A percentile compares a stretch with the other conserved stretches of the same genome.
These are phyloP conservation scores for Penicillium decumbens DNA, from an alignment of 2,329 filamentous ascomycete genomes.

Conservation along the genomic window DNA sequence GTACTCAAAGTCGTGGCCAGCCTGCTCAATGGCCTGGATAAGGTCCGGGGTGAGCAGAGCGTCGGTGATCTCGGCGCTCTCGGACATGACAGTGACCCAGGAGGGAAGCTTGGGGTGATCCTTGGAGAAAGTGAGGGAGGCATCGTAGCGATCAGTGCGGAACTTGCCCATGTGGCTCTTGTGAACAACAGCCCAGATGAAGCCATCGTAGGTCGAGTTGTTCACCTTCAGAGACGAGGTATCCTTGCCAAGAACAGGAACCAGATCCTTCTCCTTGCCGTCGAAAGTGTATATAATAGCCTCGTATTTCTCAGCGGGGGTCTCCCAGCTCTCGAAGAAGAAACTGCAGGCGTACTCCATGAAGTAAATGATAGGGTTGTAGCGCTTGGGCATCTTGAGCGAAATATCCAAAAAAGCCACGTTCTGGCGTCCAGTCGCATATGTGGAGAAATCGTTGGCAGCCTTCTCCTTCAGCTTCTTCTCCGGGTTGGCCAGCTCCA, in stretches of 20 bases:
- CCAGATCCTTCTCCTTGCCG: slow-evolving; percentile 75
- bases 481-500: slow-evolving; percentile 49
- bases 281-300: slow-evolving; percentile 83
- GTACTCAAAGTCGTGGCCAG: slow-evolving; percentile 78
- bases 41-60: slow-evolving; percentile 82
- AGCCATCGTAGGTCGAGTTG: slow-evolving; percentile 71
- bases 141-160: slow-evolving; percentile 88
- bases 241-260: slow-evolving; percentile 61
- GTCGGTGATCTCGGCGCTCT: slow-evolving; percentile 92
- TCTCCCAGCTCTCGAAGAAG: slow-evolving; percentile 70
- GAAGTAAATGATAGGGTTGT: slow-evolving; percentile 68
- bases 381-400: slow-evolving; percentile 75
- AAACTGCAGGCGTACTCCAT: slow-evolving; percentile 67
- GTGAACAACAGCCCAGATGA: slow-evolving; percentile 93
- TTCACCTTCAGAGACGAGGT: slow-evolving; percentile 52
- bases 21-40: slow-evolving; percentile 69
- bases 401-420: slow-evolving; percentile 85
- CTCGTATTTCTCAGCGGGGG: slow-evolving; percentile 68
- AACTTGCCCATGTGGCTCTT: slow-evolving; percentile 89
- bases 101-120: slow-evolving; percentile 82
- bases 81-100: slow-evolving; percentile 93
- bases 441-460: slow-evolving; percentile 77
- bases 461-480: slow-evolving; percentile 77
- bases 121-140: slow-evolving; percentile 89
- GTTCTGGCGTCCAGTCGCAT: slow-evolving; percentile 89